Conservation (phyloP, 768 basidiomycete species). For the Xerocomellus intermedius region DNA sequence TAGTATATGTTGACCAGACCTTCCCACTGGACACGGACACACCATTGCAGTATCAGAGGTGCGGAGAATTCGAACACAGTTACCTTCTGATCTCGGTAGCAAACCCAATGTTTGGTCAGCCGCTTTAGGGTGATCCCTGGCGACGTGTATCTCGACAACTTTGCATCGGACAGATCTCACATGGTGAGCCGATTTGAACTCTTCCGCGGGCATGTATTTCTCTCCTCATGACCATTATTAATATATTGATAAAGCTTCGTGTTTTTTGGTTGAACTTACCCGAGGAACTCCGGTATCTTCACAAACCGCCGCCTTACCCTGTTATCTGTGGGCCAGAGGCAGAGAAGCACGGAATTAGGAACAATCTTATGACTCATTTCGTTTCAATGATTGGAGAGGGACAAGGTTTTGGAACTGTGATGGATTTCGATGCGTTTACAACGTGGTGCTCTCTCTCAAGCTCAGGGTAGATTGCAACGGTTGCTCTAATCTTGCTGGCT, state of each 20-base stretch:
- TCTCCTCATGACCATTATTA: neutral
- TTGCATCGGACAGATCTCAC: slow-evolving; percentile 75
- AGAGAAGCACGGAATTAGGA: slow-evolving; percentile 35
- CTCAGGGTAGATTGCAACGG: too few species aligned
- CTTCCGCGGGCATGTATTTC: slow-evolving; percentile 5
- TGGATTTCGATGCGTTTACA: slow-evolving; percentile 28
- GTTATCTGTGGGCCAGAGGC: slow-evolving; percentile 47
- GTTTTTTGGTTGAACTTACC: slow-evolving; percentile 2
- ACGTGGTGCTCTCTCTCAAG: slow-evolving; percentile 21
- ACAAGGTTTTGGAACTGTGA: slow-evolving; percentile 42
- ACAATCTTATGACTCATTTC: slow-evolving; percentile 61
- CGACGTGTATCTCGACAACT: slow-evolving; percentile 49
- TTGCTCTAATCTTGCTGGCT: neutral
- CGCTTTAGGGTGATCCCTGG: slow-evolving; percentile 61
- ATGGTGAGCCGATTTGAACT: slow-evolving; percentile 47
- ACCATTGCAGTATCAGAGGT: slow-evolving; percentile 46
- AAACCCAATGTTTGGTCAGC: slow-evolving; percentile 35
- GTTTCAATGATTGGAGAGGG: slow-evolving; percentile 45
- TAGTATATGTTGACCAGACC: slow-evolving; percentile 48
- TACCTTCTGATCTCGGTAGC: slow-evolving; percentile 2
- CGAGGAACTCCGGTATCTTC: slow-evolving; percentile 34
- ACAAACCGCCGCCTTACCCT: slow-evolving; percentile 50
- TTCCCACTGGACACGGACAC: slow-evolving; percentile 37
- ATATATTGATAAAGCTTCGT: slow-evolving; percentile 4
- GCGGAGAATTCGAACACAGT: slow-evolving; percentile 9